Conservation (phyloP, 306 rosid genomes). For the Cicer yamashitae region DNA sequence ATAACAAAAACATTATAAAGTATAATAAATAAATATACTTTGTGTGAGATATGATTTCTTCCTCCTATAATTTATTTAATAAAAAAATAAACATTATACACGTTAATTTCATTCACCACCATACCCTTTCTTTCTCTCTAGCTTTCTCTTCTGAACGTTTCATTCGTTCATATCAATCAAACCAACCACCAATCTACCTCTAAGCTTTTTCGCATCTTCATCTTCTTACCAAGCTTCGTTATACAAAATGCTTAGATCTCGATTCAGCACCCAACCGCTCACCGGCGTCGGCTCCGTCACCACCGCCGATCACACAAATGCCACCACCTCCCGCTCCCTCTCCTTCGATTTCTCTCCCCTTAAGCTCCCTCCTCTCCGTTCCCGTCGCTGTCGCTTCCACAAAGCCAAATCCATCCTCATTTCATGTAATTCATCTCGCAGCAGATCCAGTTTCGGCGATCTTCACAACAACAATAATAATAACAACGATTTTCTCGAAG, state of each 20-base stretch:
- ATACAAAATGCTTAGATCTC: slow-evolving; percentile 52
- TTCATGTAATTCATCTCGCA: slow-evolving; percentile 58
- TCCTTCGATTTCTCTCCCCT: slow-evolving; percentile 47
- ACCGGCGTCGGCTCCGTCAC: slow-evolving; percentile 44
- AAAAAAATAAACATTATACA: too few species aligned
- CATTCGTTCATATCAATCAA: not conserved
- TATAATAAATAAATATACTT: too few species aligned
- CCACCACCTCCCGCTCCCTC: slow-evolving; percentile 46
- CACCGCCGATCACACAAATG: slow-evolving; percentile 59
- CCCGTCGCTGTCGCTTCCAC: slow-evolving; percentile 47
- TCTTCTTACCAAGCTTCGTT: not conserved
- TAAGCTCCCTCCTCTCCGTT: slow-evolving; percentile 41
- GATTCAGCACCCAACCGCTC: slow-evolving; percentile 43
- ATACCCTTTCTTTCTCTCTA: not conserved
- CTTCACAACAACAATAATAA: slow-evolving; percentile 32
- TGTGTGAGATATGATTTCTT: too few species aligned
- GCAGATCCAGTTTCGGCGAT: slow-evolving; percentile 59
- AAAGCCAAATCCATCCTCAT: slow-evolving; percentile 58
- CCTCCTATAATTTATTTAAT: too few species aligned
- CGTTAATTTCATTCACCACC: not conserved
- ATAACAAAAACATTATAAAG: too few species aligned
- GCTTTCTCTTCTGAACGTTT: not conserved
- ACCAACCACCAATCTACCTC: not conserved
- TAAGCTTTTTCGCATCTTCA: not conserved
- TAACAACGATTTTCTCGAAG: slow-evolving; percentile 66